Conservation (phyloP, 768 basidiomycete species). For the Tricholoma matsutake region DNA sequence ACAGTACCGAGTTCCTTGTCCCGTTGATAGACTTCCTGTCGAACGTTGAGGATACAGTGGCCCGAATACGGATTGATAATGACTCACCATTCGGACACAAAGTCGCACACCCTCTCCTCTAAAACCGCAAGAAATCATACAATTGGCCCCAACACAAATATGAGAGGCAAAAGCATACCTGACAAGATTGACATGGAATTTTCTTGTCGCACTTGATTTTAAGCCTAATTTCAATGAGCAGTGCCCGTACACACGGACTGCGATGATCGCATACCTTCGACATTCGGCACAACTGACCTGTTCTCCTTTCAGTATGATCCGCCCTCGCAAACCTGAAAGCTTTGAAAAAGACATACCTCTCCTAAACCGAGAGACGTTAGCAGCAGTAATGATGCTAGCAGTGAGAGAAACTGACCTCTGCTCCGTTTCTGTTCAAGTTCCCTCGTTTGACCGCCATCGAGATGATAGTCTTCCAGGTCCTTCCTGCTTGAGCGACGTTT, state of each 20-base stretch:
- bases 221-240: conserved; percentile 38
- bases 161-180: conserved; percentile 36
- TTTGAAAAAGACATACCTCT: conserved; percentile 23
- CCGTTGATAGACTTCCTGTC: conserved; percentile 69
- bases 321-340: neutral
- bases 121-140: neutral
- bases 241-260: conserved; percentile 16
- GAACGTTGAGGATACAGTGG: neutral
- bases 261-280: conserved; percentile 67
- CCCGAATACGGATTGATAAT: conserved; percentile 3
- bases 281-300: conserved; percentile 81
- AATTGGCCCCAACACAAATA: neutral
- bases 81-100: conserved; percentile 67
- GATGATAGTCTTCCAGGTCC: conserved; percentile 47
- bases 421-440: conserved; percentile 75
- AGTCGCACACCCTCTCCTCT: conserved; percentile 67
- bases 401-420: conserved; percentile 38
- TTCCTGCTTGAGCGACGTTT: conserved; percentile 48
- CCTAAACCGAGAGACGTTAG: conserved; percentile 18
- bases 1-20: conserved; percentile 67
- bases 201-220: conserved; percentile 85
- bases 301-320: conserved; percentile 8
- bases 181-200: conserved; percentile 76
- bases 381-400: conserved; percentile 4
- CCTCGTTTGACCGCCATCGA: conserved; percentile 52